Conservation (phyloP, 202 grass and related monocot genomes). For the Setaria viridis region DNA sequence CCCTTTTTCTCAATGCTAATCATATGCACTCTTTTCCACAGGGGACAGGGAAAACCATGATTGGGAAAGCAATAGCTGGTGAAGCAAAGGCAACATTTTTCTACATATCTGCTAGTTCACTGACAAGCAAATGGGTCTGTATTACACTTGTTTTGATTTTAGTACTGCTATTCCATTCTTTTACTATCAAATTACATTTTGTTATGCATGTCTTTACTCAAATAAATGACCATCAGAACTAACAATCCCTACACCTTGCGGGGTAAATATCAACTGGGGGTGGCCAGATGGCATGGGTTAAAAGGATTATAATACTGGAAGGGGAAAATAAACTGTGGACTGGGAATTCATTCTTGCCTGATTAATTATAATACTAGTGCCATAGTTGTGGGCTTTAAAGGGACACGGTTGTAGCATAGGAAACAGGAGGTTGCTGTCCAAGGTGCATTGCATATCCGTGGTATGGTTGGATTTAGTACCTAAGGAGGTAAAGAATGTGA, state of each 20-base stretch:
- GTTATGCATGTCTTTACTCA: constrained; percentile 31
- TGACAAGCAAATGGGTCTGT: constrained; percentile 98
- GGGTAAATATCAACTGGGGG: background rate
- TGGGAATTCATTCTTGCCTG: background rate
- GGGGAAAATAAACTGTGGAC: background rate
- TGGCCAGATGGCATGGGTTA: background rate
- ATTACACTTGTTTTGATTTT: constrained; percentile 30
- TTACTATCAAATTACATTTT: constrained; percentile 24
- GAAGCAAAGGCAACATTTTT: constrained; percentile 99
- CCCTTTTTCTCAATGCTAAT: constrained; percentile 20
- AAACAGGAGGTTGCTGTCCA: background rate
- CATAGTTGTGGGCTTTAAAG: background rate
- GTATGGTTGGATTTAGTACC: background rate
- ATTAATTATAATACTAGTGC: background rate
- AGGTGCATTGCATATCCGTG: background rate
- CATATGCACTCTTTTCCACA: constrained; percentile 42
- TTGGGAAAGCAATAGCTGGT: constrained; percentile 98
- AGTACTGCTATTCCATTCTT: constrained; percentile 32
- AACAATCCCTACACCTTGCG: background rate
- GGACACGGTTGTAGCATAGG: background rate
- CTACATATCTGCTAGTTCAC: constrained; percentile 98
- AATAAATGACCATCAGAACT: background rate
- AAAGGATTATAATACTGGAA: constrained; percentile 5
- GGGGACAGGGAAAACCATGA: constrained; percentile 99
- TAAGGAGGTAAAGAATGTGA: background rate